These are phyloP conservation scores for Myxozyma udenii DNA, from an alignment of 805 yeast species.

Conservation along the genomic window DNA sequence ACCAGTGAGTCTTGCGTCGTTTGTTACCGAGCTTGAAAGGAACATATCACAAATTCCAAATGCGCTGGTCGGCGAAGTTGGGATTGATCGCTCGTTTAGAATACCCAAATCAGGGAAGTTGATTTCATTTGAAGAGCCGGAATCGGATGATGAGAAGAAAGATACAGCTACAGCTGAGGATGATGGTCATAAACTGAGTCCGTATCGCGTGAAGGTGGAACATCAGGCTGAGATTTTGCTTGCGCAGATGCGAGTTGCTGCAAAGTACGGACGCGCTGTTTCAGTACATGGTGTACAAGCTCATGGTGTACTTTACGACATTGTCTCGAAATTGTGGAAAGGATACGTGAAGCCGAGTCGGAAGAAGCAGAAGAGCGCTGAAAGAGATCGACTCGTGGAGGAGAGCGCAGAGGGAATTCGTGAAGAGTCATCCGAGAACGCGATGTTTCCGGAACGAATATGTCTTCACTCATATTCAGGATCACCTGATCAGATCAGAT, in stretches of 20 bases:
- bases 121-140: conserved; percentile 51
- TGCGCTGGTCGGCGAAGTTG: conserved; percentile 84
- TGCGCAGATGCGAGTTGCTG: conserved; percentile 56
- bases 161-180: neutral
- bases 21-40: conserved; percentile 38
- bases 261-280: conserved; percentile 47
- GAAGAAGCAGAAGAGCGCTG: conserved; percentile 7
- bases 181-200: conserved; percentile 35
- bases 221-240: conserved; percentile 64
- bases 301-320: conserved; percentile 59
- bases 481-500: conserved; percentile 61
- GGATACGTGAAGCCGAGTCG: conserved; percentile 10
- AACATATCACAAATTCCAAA: conserved; percentile 37
- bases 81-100: conserved; percentile 74
- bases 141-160: neutral
- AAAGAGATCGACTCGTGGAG: neutral
- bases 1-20: conserved; percentile 49
- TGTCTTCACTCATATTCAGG: conserved; percentile 87
- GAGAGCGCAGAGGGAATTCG: neutral
- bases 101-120: conserved; percentile 48
- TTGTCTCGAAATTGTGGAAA: conserved; percentile 35
- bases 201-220: conserved; percentile 54
- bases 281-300: conserved; percentile 85
- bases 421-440: conserved; percentile 15
- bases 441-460: conserved; percentile 37